Evolutionary conservation across 1,284 basidiomycete genomes (phyloP), one percentile per base, ranked within the genome.

Genomic region (Leccinum pachyderme): DNA sequence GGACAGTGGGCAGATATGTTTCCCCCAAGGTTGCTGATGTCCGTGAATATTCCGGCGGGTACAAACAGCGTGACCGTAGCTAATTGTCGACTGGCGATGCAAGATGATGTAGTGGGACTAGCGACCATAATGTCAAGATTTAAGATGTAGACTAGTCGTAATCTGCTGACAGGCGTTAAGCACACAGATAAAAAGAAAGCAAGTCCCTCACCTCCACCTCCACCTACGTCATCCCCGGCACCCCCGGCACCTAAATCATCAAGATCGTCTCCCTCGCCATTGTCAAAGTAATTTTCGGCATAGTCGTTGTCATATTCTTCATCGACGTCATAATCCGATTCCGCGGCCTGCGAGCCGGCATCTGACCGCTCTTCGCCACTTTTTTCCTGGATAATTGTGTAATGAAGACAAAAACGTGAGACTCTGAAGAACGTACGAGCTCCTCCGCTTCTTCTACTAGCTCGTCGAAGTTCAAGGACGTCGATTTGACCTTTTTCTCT

Each of bases 241-340:
- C 72, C 83, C 2, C 82, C 87, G 12, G 80, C 88, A 8, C 86
- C 89, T 9, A 89, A 71, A 61, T 89, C 84, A 62, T 91, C 89
- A 52, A 80, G 70, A 63, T 91, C 87, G 53, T 91, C 89, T 4
- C 77, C 84, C 70, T 91, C 89, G 25, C 89, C 89, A 56, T 90
- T 91, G 67, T 92, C 89, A 68, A 92, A 92, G 77, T 91, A 91
- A 66, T 91, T 89, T 58, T 87, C 86, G 2, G 86, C 89, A 59
- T 92, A 92, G 60, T 92, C 89, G 59, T 91, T 91, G 70, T 91
- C 89, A 61, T 89, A 89, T 67, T 91, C 88, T 65, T 91, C 89
- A 39, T 91, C 89, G 33, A 89, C 87, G 59, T 91, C 89, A 65
- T 91, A 91, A 67, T 91, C 89, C 41, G 82, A 82, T 35, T 81